Evolutionary conservation across 2,329 filamentous ascomycete genomes (phyloP), one percentile per base, ranked within the genome.

Genomic region (Fusarium sp.): DNA sequence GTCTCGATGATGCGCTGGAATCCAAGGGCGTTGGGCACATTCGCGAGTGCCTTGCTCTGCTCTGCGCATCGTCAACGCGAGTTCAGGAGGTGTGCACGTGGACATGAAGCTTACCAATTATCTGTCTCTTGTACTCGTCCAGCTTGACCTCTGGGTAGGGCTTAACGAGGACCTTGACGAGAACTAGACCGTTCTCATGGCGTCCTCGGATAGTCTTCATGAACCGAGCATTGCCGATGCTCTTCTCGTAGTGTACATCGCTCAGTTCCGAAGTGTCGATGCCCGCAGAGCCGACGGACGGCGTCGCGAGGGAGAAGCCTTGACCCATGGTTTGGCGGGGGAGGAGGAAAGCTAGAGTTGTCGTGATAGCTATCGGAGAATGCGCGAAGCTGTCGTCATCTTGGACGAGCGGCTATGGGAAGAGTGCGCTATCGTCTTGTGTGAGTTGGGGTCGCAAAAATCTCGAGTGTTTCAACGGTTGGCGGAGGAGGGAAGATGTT

Each of bases 151-250:
- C 91, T 29, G 93, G 89, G 81, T 95, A 97, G 4, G 95, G 95
- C 84, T 99, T 99, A 83, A 97, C 94, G 66, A 98, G 93, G 33
- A 98, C 93, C 85, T 98, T 98, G 80, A 97, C 95, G 65, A 98
- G 92, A 20, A 97, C 95, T 45, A 98, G 88, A 65, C 97, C 96
- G 86, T 98, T 94, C 79, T 93, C 93, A 81, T 97, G 94, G 59
- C 95, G 90, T 27, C 96, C 97, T 74, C 96, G 91, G 74, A 98
- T 95, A 74, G 94, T 97, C 84, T 98, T 98, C 92, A 99, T 97
- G 79, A 99, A 98, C 40, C 97, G 92, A 27, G 95, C 95, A 75
- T 93, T 95, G 57, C 96, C 96, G 79, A 99, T 91, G 38, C 95
- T 95, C 84, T 93, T 95, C 84, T 99, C 97, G 85, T 98, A 98